A percentile compares a stretch with the other conserved stretches of the same genome.
These are phyloP conservation scores for Coniella vitis DNA, from an alignment of 2,329 filamentous ascomycete genomes.

Conservation along the genomic window DNA sequence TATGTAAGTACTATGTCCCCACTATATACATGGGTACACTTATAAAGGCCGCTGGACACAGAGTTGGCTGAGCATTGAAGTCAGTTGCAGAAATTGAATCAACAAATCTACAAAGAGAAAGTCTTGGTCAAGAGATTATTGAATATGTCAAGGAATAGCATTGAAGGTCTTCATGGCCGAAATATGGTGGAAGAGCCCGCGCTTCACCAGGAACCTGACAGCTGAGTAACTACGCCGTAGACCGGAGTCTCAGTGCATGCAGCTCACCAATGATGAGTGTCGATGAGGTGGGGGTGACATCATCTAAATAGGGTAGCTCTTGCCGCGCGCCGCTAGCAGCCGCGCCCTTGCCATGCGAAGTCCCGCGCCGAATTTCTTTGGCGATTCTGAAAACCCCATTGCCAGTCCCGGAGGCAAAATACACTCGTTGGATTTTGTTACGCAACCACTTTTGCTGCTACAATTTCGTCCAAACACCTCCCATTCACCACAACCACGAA, in stretches of 20 bases:
- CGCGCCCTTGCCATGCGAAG: constrained; percentile 2
- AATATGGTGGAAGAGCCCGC: no score
- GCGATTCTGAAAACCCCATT: neutral
- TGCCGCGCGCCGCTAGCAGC: neutral
- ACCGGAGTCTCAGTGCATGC: neutral
- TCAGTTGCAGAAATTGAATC: no score
- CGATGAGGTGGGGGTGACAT: constrained; percentile 14
- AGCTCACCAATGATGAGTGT: constrained; percentile 1
- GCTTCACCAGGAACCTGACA: no score
- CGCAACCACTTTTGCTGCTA: neutral
- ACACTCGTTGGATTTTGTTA: neutral
- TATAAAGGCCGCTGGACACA: no score
- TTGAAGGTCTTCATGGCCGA: no score
- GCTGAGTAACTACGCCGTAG: no score
- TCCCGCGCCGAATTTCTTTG: constrained; percentile 7
- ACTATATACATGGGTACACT: no score
- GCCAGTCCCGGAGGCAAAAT: neutral
- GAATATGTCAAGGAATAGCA: no score
- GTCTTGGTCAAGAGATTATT: no score
- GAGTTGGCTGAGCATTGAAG: no score
- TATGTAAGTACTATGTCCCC: no score
- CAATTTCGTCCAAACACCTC: neutral
- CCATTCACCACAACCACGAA: neutral
- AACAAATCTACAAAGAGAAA: no score
- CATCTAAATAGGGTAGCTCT: constrained; percentile 2